Evolutionary conservation across 257 asterid species (phyloP).

Genomic region (Plantago major): DNA sequence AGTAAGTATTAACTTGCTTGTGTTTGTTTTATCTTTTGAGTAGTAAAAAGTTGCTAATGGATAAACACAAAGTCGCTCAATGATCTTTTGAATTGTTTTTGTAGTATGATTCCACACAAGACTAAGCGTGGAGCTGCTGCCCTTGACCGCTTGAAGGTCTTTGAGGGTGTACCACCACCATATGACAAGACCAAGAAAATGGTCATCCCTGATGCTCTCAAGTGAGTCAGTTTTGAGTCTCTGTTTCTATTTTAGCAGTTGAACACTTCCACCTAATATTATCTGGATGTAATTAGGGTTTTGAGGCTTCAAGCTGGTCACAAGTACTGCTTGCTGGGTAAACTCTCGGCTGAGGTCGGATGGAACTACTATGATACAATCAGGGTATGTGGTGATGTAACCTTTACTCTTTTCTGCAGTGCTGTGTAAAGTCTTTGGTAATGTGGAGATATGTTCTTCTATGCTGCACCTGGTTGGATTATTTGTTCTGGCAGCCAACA

Average conservation of each 20-base stretch:
- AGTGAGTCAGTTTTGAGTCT: slow-evolving; percentile 33
- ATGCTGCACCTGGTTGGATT: not conserved
- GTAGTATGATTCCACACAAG: slow-evolving; percentile 87
- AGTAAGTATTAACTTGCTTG: not conserved
- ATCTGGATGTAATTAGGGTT: slow-evolving; percentile 40
- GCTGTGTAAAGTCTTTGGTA: not conserved
- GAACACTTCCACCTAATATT: not conserved
- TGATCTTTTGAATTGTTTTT: not conserved
- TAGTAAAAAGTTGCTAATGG: not conserved
- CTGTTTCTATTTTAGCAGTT: too few species aligned
- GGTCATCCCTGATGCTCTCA: slow-evolving; percentile 88
- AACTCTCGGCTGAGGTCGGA: slow-evolving; percentile 88
- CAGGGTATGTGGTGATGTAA: slow-evolving; percentile 40
- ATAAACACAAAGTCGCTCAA: too few species aligned
- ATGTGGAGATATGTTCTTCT: not conserved
- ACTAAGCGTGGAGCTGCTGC: slow-evolving; percentile 92
- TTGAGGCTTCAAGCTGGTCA: slow-evolving; percentile 88
- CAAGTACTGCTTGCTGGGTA: slow-evolving; percentile 74
- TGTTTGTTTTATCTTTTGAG: not conserved
- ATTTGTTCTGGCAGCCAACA: too few species aligned
- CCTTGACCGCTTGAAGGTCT: slow-evolving; percentile 76
- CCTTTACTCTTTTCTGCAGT: not conserved
- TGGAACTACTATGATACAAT: slow-evolving; percentile 89
- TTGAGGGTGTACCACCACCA: slow-evolving; percentile 76
- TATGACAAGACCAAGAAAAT: slow-evolving; percentile 76